Percentiles rank a stretch among this genome's conserved stretches.
These are phyloP conservation scores for Aspergillus ostianus DNA, from an alignment of 495 filamentous ascomycete species.

Conservation along the genomic window DNA sequence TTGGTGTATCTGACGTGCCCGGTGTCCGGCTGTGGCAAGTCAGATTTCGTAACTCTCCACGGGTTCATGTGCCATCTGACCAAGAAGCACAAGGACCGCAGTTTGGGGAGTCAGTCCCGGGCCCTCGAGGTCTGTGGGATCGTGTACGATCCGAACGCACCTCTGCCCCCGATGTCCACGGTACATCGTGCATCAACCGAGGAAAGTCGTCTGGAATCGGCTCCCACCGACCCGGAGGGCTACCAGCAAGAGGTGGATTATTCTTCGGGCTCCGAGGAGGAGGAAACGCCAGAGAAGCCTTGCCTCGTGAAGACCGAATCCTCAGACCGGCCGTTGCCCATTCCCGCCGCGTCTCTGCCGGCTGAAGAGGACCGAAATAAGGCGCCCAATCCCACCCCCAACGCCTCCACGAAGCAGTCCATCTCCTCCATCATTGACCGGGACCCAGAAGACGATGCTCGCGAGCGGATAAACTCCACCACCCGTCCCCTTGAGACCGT, in stretches of 20 bases:
- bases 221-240: conserved; percentile 31
- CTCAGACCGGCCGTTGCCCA: conserved; percentile 23
- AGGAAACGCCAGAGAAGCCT: conserved; percentile 28
- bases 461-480: conserved; percentile 25
- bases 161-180: conserved; percentile 38
- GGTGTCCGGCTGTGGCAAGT: conserved; percentile 42
- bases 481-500: conserved; percentile 21
- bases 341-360: conserved; percentile 16
- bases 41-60: conserved; percentile 47
- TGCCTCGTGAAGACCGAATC: conserved; percentile 35
- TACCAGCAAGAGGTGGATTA: conserved; percentile 35
- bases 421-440: conserved; percentile 49
- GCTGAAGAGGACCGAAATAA: conserved; percentile 18
- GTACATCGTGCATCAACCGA: conserved; percentile 40
- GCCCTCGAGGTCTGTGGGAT: conserved; percentile 47
- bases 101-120: conserved; percentile 44
- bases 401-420: conserved; percentile 42
- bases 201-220: conserved; percentile 33
- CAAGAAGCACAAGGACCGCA: conserved; percentile 51
- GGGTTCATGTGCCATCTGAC: conserved; percentile 52
- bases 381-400: conserved; percentile 12
- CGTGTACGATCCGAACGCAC: conserved; percentile 43
- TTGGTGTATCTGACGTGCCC: conserved; percentile 49
- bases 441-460: conserved; percentile 29
- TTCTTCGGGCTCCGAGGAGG: conserved; percentile 38